Evolutionary conservation across 176 grass and related monocot genomes (phyloP), one percentile per base, ranked within the genome.

Genomic region (sorghum (Sorghum bicolor)): DNA sequence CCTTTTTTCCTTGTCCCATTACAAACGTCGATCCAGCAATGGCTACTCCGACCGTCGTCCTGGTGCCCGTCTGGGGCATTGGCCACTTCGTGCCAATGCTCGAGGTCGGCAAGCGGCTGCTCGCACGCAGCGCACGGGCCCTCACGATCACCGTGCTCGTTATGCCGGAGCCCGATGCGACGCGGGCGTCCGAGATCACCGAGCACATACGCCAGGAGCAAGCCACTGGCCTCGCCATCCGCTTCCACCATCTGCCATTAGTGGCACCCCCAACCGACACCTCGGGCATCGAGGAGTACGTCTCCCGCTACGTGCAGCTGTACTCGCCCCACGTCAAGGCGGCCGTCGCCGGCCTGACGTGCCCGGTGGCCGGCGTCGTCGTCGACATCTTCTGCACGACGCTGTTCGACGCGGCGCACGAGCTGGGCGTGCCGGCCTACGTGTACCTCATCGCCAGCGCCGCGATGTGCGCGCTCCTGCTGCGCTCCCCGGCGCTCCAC

Each of bases 351-450:
- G 76, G 34, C 5, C 13, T 76, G 28, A 5, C 47, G n/a, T 82
- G 62, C 34, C 70, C 86, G 11, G 80, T 43, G 34, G 77, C 77
- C 41, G 81, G 64, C 6, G 15, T 90, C 28, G 37, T 93, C n/a
- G 0, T 85, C 34, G 88, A 90, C 81, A 34, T 93, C 64, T 90
- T 90, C 70, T 30, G 74, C 15, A 87, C 87, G 24, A 34, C 76
- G 43, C 26, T 83, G 50, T 13, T 93, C 32, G 88, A 93, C 64
- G 85, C 65, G 25, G 63, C 81, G 0, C 41, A 19, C 9, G 82
- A 85, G 58, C 76, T 89, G 16, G 72, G 53, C 31, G 48, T 91
- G 34, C 80, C 80, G 48, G 29, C 84, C 17, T 91, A 87, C 39
- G 53, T 91, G 43, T 91, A 74, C 79, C 70, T 80, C 10, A 75